Conservation (phyloP, 768 basidiomycete genomes). For the Nidula microcarpa region DNA sequence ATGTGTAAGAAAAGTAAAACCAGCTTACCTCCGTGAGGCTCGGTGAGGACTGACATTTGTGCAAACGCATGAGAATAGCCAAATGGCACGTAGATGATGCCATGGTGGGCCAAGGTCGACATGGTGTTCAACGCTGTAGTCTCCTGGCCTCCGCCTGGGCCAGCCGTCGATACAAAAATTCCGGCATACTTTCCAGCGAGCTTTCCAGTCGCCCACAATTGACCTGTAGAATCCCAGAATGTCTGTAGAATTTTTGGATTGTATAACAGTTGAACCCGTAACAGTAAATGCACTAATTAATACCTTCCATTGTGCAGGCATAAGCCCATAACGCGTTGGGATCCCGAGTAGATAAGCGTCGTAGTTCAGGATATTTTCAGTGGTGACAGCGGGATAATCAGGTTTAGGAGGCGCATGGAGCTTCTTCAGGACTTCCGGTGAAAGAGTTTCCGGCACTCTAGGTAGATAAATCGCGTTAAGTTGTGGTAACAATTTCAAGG, state of each 20-base stretch:
- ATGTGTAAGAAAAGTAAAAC: slow-evolving; percentile 10
- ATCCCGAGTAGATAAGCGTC: neutral
- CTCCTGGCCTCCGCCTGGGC: slow-evolving; percentile 72
- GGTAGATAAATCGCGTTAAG: neutral
- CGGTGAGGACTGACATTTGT: slow-evolving; percentile 35
- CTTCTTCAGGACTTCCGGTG: neutral
- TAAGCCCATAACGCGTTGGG: neutral
- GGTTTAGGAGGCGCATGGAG: neutral
- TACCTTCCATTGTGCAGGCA: neutral
- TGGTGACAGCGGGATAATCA: neutral
- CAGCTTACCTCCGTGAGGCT: slow-evolving; percentile 55
- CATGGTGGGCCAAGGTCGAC: slow-evolving; percentile 63
- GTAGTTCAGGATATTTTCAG: neutral
- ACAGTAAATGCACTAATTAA: neutral
- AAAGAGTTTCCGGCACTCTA: neutral
- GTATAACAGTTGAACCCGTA: neutral
- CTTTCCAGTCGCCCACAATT: slow-evolving; percentile 52
- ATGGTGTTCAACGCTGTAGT: slow-evolving; percentile 41
- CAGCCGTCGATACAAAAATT: slow-evolving; percentile 64
- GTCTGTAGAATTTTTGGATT: slow-evolving; percentile 27
- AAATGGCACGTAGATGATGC: slow-evolving; percentile 38
- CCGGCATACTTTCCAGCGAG: slow-evolving; percentile 69
- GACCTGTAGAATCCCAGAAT: slow-evolving; percentile 79
- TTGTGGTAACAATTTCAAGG: neutral
- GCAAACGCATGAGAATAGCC: slow-evolving; percentile 25